Percentiles rank a stretch among this genome's conserved stretches.
Conservation (phyloP, 2,329 filamentous ascomycete species). For the Gnomoniopsis sp. region DNA sequence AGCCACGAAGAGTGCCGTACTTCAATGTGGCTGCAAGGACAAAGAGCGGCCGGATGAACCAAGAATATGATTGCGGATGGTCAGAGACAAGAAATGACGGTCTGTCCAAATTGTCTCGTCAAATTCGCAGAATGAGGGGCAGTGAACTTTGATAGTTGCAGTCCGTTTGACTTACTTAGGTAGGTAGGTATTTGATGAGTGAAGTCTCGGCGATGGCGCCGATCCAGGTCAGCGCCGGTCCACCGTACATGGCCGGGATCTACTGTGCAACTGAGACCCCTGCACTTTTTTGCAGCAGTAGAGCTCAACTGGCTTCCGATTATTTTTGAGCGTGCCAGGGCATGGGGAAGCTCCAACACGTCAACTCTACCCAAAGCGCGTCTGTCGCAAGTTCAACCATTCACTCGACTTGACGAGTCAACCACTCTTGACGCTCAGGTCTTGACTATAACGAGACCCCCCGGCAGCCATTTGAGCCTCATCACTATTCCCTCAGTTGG, state of each 20-base stretch:
- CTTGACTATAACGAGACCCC: background rate
- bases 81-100: too few species aligned
- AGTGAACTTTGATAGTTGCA: too few species aligned
- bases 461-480: conserved; percentile 5
- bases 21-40: background rate
- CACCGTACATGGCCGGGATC: too few species aligned
- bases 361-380: background rate
- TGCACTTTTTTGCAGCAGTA: background rate
- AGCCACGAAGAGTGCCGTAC: background rate
- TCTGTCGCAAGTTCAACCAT: conserved; percentile 6
- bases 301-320: background rate
- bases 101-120: too few species aligned
- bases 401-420: background rate
- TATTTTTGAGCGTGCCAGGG: conserved; percentile 4
- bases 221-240: too few species aligned
- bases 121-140: too few species aligned
- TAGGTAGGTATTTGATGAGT: background rate
- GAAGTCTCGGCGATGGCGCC: too few species aligned
- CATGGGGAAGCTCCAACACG: background rate
- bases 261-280: background rate
- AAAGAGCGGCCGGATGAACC: background rate
- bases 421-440: too few species aligned
- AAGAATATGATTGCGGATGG: background rate
- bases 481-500: conserved; percentile 1
- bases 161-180: too few species aligned